phyloP scores from a whole-genome alignment of 2,329 filamentous ascomycete genomes.

The Aspergillus carbonarius region DNA sequence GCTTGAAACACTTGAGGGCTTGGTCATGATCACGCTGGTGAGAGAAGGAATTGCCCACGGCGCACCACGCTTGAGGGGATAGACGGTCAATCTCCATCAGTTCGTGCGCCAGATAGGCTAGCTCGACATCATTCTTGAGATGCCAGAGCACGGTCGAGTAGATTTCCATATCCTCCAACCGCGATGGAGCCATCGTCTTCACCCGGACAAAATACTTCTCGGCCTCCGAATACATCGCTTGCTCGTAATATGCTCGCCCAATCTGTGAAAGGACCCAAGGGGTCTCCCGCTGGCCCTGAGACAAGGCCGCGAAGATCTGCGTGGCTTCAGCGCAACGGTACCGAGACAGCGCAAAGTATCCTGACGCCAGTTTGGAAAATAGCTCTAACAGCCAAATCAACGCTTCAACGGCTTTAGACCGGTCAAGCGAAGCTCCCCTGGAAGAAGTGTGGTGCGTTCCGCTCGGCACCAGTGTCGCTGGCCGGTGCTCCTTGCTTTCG shows the following conservation, averaged over 20 bases:
- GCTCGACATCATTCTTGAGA: slow-evolving; percentile 83
- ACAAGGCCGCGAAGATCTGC: slow-evolving; percentile 68
- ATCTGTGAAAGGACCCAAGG: slow-evolving; percentile 92
- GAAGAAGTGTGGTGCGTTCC: slow-evolving; percentile 26
- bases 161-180: slow-evolving; percentile 93
- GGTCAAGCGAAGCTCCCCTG: slow-evolving; percentile 48
- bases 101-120: slow-evolving; percentile 89
- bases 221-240: slow-evolving; percentile 79
- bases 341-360: slow-evolving; percentile 73
- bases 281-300: slow-evolving; percentile 76
- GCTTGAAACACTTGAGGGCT: slow-evolving; percentile 89
- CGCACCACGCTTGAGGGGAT: slow-evolving; percentile 94
- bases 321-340: slow-evolving; percentile 79
- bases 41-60: slow-evolving; percentile 91
- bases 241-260: slow-evolving; percentile 88
- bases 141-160: slow-evolving; percentile 99
- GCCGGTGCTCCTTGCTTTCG: slow-evolving; percentile 62
- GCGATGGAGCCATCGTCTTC: slow-evolving; percentile 74
- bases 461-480: slow-evolving; percentile 34
- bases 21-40: slow-evolving; percentile 90
- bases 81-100: slow-evolving; percentile 83
- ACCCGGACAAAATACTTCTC: slow-evolving; percentile 83
- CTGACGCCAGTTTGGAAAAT: slow-evolving; percentile 76
- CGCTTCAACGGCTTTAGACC: slow-evolving; percentile 69
- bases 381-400: slow-evolving; percentile 75